Conservation (phyloP, 1,139 yeast species). For the Hemisphaericaspora xylanilytica region DNA sequence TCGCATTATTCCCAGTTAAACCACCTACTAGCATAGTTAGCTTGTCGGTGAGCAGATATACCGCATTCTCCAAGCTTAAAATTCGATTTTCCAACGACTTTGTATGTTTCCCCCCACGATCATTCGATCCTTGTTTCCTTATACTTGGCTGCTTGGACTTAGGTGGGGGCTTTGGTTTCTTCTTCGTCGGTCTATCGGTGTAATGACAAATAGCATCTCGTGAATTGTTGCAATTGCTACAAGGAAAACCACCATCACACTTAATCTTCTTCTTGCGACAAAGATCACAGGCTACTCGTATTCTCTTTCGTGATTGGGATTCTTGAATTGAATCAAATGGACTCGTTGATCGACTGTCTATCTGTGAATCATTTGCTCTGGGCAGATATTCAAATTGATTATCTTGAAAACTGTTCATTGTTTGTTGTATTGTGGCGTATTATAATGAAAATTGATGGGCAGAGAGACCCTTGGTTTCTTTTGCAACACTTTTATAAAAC, state of each 20-base stretch:
- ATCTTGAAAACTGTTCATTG: neutral
- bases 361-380: neutral
- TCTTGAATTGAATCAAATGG: neutral
- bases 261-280: slow-evolving; percentile 51
- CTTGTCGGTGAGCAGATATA: slow-evolving; percentile 19
- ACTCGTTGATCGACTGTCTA: neutral
- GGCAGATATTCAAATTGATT: neutral
- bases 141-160: slow-evolving; percentile 4
- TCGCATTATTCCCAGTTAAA: neutral
- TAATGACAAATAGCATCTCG: slow-evolving; percentile 28
- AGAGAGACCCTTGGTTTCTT: too few species aligned
- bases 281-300: slow-evolving; percentile 53
- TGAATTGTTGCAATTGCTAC: slow-evolving; percentile 38
- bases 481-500: too few species aligned
- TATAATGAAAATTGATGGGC: too few species aligned
- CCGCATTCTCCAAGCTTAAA: slow-evolving; percentile 23
- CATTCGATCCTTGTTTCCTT: slow-evolving; percentile 10
- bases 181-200: slow-evolving; percentile 23
- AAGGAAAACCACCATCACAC: slow-evolving; percentile 49
- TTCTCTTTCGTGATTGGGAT: slow-evolving; percentile 19
- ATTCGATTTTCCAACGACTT: slow-evolving; percentile 23
- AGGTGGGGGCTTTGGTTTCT: slow-evolving; percentile 12
- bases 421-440: neutral
- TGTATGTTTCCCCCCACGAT: slow-evolving; percentile 12
- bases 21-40: neutral